Conservation (phyloP, 257 asterid species). For the Asclepias syriaca region DNA sequence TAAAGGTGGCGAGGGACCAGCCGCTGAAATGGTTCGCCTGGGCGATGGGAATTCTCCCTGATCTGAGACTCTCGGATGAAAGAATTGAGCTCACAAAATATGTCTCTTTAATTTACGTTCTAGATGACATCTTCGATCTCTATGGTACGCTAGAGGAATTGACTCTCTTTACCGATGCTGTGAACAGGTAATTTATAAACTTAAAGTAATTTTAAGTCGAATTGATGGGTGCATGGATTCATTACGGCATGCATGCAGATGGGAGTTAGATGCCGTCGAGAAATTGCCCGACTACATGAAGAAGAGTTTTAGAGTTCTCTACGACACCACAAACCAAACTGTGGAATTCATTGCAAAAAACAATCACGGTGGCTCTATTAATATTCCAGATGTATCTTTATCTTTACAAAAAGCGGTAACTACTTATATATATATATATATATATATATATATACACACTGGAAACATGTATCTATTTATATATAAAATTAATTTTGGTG, state of each 20-base stretch:
- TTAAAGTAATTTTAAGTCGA: too few species aligned
- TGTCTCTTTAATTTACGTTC: slow-evolving; percentile 23
- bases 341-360: slow-evolving; percentile 16
- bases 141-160: slow-evolving; percentile 28
- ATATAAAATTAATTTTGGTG: neutral
- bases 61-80: slow-evolving; percentile 19
- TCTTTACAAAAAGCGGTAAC: slow-evolving; percentile 13
- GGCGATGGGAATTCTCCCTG: slow-evolving; percentile 23
- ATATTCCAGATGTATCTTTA: slow-evolving; percentile 27
- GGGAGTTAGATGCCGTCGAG: slow-evolving; percentile 32
- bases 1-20: slow-evolving; percentile 32
- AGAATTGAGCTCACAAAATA: slow-evolving; percentile 30
- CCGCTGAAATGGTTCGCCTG: slow-evolving; percentile 39
- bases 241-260: slow-evolving; percentile 18
- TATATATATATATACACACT: too few species aligned
- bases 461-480: too few species aligned
- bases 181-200: slow-evolving; percentile 22
- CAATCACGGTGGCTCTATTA: slow-evolving; percentile 20
- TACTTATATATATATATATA: too few species aligned
- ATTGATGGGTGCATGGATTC: too few species aligned
- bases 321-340: slow-evolving; percentile 36
- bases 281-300: slow-evolving; percentile 47
- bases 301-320: slow-evolving; percentile 35
- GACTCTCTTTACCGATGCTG: slow-evolving; percentile 19
- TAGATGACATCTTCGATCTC: slow-evolving; percentile 38